These are phyloP conservation scores for Pleurotus ostreatus DNA, from an alignment of 768 basidiomycete genomes.

Conservation along the genomic window DNA sequence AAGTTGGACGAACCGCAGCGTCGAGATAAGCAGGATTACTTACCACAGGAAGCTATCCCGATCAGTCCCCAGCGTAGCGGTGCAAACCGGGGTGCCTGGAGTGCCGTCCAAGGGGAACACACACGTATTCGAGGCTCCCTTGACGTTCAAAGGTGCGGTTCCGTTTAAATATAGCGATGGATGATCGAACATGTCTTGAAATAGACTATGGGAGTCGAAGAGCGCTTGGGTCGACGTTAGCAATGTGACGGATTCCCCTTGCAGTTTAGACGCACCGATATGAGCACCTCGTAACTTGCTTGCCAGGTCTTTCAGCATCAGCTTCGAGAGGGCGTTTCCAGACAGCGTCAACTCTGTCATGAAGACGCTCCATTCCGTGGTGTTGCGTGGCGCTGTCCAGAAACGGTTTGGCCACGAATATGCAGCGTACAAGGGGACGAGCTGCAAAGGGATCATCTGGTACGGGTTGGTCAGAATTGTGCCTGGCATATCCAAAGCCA, in stretches of 20 bases:
- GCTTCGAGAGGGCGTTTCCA: conserved; percentile 30
- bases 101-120: conserved; percentile 27
- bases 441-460: conserved; percentile 39
- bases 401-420: conserved; percentile 30
- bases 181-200: conserved; percentile 33
- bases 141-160: conserved; percentile 44
- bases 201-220: conserved; percentile 40
- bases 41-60: conserved; percentile 62
- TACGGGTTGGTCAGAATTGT: no score
- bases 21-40: conserved; percentile 11
- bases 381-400: conserved; percentile 30
- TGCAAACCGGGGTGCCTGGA: conserved; percentile 25
- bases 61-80: conserved; percentile 35
- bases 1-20: no score
- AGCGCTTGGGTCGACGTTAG: conserved; percentile 20
- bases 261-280: conserved; percentile 29
- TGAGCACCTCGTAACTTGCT: conserved; percentile 34
- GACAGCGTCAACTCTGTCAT: conserved; percentile 32
- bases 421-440: conserved; percentile 27
- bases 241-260: not conserved
- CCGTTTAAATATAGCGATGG: conserved; percentile 43
- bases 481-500: not conserved
- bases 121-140: conserved; percentile 27
- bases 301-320: conserved; percentile 30
- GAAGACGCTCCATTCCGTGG: conserved; percentile 34